phyloP scores from a whole-genome alignment of 1,284 basidiomycete genomes.

The Cryptococcus hybrid region DNA sequence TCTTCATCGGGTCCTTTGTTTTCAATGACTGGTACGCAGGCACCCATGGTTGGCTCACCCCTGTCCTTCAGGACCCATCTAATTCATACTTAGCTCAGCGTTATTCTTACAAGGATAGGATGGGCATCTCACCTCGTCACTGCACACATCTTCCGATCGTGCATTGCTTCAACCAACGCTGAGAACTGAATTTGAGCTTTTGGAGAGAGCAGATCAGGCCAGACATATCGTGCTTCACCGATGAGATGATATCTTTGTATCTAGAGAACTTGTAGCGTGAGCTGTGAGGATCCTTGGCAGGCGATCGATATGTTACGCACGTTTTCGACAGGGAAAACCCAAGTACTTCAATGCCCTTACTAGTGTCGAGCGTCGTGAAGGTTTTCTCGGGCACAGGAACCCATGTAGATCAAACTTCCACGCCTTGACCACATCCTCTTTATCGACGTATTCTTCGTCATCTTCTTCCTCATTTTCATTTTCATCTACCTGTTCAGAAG shows the following conservation, averaged over 20 bases:
- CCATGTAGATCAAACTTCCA: conserved; percentile 75
- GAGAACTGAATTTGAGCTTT: conserved; percentile 80
- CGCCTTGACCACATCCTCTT: conserved; percentile 58
- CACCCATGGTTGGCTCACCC: conserved; percentile 79
- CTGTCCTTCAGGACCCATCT: conserved; percentile 17
- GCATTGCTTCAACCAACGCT: conserved; percentile 80
- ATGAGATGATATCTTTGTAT: conserved; percentile 62
- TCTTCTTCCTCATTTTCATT: conserved; percentile 28
- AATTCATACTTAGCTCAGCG: no score
- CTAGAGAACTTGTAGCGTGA: conserved; percentile 56
- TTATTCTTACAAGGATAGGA: no score
- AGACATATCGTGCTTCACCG: conserved; percentile 85
- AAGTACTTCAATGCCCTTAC: conserved; percentile 80
- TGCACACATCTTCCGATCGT: conserved; percentile 62
- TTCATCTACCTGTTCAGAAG: conserved; percentile 11
- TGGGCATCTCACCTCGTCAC: conserved; percentile 64
- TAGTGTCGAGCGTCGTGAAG: no score
- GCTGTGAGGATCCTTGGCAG: no score
- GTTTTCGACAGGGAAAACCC: conserved; percentile 65
- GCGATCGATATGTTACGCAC: background rate
- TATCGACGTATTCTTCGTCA: conserved; percentile 41
- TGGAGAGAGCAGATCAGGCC: conserved; percentile 67
- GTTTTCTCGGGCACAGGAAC: conserved; percentile 58
- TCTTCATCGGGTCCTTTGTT: conserved; percentile 52
- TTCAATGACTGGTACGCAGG: conserved; percentile 59